Evolutionary conservation across 2,329 filamentous ascomycete species (phyloP).

Genomic region (Paecilomyces sp.): DNA sequence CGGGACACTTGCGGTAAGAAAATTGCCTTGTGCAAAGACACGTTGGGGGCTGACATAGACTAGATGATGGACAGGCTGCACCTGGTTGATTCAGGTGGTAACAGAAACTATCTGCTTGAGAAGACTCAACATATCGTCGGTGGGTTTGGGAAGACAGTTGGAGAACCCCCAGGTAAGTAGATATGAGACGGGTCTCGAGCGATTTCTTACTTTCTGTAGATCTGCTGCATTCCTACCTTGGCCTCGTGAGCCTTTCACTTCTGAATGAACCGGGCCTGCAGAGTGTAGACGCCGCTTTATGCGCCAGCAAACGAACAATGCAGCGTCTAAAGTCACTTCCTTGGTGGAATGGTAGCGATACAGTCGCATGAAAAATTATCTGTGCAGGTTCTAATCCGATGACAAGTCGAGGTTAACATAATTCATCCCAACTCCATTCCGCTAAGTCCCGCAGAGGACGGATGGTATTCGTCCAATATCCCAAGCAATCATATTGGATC

Average conservation of each 20-base stretch:
- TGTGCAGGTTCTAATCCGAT: neutral
- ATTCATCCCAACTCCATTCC: neutral
- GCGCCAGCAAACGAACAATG: slow-evolving; percentile 54
- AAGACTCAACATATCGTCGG: slow-evolving; percentile 83
- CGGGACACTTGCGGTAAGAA: slow-evolving; percentile 50
- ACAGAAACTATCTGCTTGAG: slow-evolving; percentile 72
- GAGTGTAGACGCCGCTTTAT: slow-evolving; percentile 66
- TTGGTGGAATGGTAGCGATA: slow-evolving; percentile 24
- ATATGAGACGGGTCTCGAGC: slow-evolving; percentile 14
- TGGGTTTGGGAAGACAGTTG: slow-evolving; percentile 68
- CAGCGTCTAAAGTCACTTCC: slow-evolving; percentile 32
- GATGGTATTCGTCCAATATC: no score
- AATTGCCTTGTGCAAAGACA: neutral
- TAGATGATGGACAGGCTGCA: slow-evolving; percentile 53
- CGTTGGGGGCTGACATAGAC: slow-evolving; percentile 1
- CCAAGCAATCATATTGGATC: no score
- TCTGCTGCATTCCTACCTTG: slow-evolving; percentile 84
- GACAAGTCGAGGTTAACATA: neutral
- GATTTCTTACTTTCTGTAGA: slow-evolving; percentile 41
- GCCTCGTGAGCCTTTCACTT: slow-evolving; percentile 69
- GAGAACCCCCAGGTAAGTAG: slow-evolving; percentile 55
- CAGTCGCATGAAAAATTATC: neutral
- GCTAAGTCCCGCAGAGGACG: no score
- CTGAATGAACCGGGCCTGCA: slow-evolving; percentile 65
- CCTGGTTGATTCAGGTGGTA: slow-evolving; percentile 53